Evolutionary conservation across 495 filamentous ascomycete genomes (phyloP).

Genomic region (Parmelia sp.): DNA sequence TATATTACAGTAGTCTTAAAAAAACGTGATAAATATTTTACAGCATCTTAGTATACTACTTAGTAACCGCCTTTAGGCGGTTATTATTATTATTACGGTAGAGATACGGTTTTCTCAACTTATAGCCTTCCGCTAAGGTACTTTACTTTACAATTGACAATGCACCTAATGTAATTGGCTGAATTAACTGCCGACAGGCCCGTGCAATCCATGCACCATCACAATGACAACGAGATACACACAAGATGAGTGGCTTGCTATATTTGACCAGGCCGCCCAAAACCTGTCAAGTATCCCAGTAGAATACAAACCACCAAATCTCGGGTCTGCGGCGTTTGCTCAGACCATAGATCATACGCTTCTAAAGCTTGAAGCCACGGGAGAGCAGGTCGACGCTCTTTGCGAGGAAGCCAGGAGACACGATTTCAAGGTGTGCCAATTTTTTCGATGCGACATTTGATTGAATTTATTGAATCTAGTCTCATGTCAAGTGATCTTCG

Average conservation of each 20-base stretch:
- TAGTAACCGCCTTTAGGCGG: too few relatives aligned
- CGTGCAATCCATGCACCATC: background rate
- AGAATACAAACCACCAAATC: constrained; percentile 18
- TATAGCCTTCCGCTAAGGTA: too few relatives aligned
- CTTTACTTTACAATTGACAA: too few relatives aligned
- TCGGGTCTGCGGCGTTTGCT: constrained; percentile 25
- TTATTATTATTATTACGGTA: too few relatives aligned
- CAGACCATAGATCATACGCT: constrained; percentile 60
- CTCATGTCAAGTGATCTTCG: background rate
- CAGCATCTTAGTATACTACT: too few relatives aligned
- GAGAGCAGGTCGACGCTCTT: constrained; percentile 51
- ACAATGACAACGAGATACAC: constrained; percentile 21
- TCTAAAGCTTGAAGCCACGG: constrained; percentile 48
- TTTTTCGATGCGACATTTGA: background rate
- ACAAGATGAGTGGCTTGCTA: constrained; percentile 19
- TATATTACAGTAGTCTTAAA: too few relatives aligned
- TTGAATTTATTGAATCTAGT: background rate
- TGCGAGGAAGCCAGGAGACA: constrained; percentile 55
- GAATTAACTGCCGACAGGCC: too few relatives aligned
- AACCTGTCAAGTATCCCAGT: constrained; percentile 5
- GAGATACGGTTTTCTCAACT: too few relatives aligned
- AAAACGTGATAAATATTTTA: too few relatives aligned
- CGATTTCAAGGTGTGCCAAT: constrained; percentile 47
- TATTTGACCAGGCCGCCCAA: constrained; percentile 15
- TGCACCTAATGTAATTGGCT: too few relatives aligned